phyloP scores from a whole-genome alignment of 257 asterid genomes.

The Knoxia roxburghii region DNA sequence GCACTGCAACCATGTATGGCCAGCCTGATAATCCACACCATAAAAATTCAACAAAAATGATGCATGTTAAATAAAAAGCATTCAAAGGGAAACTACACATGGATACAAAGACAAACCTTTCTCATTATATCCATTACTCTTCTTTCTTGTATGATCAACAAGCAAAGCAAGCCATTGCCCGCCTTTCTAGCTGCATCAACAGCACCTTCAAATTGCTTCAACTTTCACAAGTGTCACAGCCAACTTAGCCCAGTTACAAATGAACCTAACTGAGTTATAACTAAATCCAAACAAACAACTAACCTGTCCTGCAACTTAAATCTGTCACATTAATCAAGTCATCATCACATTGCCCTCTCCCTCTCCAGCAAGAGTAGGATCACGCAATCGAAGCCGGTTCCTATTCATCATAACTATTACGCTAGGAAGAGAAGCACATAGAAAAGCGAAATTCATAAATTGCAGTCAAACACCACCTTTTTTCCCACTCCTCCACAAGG shows the following conservation, averaged over 20 bases:
- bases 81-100: conserved; percentile 5
- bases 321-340: conserved; percentile 92
- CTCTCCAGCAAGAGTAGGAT: conserved; percentile 99
- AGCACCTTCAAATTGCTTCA: conserved; percentile 96
- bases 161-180: conserved; percentile 95
- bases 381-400: conserved; percentile 98
- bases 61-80: conserved; percentile 1
- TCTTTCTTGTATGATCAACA: conserved; percentile 95
- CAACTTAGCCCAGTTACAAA: conserved; percentile 95
- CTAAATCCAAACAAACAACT: conserved; percentile 24
- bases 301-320: conserved; percentile 98
- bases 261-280: conserved; percentile 27
- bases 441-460: background rate
- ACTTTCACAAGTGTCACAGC: conserved; percentile 81
- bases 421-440: conserved; percentile 16
- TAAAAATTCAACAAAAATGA: conserved; percentile 2
- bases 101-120: conserved; percentile 48
- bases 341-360: conserved; percentile 98
- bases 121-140: conserved; percentile 98
- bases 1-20: conserved; percentile 36
- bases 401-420: conserved; percentile 38
- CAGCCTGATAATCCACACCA: conserved; percentile 75
- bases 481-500: conserved; percentile 97
- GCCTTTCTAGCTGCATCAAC: conserved; percentile 99
- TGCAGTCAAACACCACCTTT: conserved; percentile 55